Evolutionary conservation across 2,329 filamentous ascomycete genomes (phyloP), one percentile per base, ranked within the genome.

Genomic region (Fusarium palustre): DNA sequence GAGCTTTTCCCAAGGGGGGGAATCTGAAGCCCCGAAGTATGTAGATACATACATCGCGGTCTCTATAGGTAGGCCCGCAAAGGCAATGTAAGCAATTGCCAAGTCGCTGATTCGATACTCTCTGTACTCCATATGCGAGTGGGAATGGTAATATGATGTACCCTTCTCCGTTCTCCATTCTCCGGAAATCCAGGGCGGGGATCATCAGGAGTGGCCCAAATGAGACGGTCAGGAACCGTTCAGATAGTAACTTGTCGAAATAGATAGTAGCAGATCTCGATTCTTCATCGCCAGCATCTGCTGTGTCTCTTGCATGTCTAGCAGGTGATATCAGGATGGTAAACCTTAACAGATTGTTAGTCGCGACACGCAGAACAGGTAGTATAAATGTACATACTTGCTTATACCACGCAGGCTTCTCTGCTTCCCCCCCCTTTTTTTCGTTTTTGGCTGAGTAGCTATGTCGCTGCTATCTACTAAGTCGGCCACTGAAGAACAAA

Each of bases 151-250:
- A 57, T 52, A 43, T 53, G 55, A 68, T 67, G 62, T 74, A 55
- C 63, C 59, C 60, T 64, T 74, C 69, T 64, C 55, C 67, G 57
- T 49, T 36, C 47, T 36, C 31, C 59, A 64, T 64, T 74, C 69
- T 64, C 52, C 67, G 58, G 59, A 69, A 68, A 45, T 59, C 46
- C 59, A 63, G 55, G 50, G 59, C 68, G 56, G 65, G 59, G 62
- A 66, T 63, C 47, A 41, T 54, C 53, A 41, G 41, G 47, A 65
- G 59, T 52, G 39, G 34, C 53, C 41, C 41, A 55, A 55, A 69
- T 34, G 49, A 63, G 42, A 53, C 42, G 38, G 38, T 41, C 34
- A 55, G 62, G 41, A 46, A 55, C 63, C 43, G 50, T 47, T 62
- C 64, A 49, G 49, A 49, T 43, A 67, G 64, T 45, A 63, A 67